These are phyloP conservation scores for Artemisia tridentata DNA, from an alignment of 129 eudicot genomes.

Conservation along the genomic window DNA sequence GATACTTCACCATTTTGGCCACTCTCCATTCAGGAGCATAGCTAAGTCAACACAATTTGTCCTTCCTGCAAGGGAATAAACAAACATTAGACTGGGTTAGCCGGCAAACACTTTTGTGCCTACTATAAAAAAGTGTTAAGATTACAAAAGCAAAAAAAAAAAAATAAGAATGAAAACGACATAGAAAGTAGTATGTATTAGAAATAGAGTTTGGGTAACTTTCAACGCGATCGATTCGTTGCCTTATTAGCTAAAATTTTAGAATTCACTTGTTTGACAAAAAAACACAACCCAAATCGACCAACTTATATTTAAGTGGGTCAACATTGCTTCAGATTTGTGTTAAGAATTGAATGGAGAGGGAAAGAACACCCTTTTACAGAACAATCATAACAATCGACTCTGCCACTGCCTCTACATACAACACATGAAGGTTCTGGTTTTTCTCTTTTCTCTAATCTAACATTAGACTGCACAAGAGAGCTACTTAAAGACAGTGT, in stretches of 20 bases:
- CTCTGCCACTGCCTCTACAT: constrained; percentile 82
- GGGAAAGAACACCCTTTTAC: constrained; percentile 59
- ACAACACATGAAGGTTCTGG: constrained; percentile 88
- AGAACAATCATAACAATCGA: constrained; percentile 59
- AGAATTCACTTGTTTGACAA: too few relatives aligned
- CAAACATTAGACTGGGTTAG: not conserved
- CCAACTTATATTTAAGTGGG: not conserved
- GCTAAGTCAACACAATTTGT: constrained; percentile 47
- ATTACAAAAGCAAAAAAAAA: too few relatives aligned
- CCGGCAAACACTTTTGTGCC: not conserved
- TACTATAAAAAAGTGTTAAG: too few relatives aligned
- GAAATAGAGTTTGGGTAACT: too few relatives aligned
- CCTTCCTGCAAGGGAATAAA: constrained; percentile 47
- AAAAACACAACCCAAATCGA: too few relatives aligned
- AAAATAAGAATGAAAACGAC: too few relatives aligned
- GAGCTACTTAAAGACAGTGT: not conserved
- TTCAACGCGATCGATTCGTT: too few relatives aligned
- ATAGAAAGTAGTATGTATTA: too few relatives aligned
- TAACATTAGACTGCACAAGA: constrained; percentile 67
- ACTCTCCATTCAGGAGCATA: constrained; percentile 73
- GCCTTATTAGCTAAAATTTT: too few relatives aligned
- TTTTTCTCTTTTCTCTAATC: constrained; percentile 45
- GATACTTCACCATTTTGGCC: constrained; percentile 86
- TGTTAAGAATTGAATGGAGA: not conserved
- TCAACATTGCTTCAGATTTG: not conserved